phyloP scores from a whole-genome alignment of 345 rosid genomes.

The Viola odorata region DNA sequence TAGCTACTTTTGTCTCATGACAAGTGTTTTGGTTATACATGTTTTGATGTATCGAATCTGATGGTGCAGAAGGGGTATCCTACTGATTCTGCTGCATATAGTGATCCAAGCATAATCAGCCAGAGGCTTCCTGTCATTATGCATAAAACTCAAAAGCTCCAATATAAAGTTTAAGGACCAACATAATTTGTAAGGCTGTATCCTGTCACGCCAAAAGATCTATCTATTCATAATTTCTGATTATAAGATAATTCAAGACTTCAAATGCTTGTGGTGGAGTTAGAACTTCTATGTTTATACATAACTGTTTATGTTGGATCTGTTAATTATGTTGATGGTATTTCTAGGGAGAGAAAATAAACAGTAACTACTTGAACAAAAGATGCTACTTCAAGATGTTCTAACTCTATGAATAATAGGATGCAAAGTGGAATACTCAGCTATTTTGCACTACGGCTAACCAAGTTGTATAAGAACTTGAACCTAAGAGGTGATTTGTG shows the following conservation, averaged over 20 bases:
- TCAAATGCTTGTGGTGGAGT: too few relatives aligned
- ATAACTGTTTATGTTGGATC: constrained; percentile 5
- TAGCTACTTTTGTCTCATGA: not conserved
- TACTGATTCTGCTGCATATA: constrained; percentile 61
- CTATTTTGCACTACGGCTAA: not conserved
- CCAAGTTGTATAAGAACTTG: not conserved
- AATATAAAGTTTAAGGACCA: too few relatives aligned
- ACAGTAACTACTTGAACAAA: not conserved
- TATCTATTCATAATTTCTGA: constrained; percentile 14
- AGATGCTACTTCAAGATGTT: not conserved
- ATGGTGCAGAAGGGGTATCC: constrained; percentile 83
- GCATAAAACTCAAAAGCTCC: constrained; percentile 71
- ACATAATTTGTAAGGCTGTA: constrained; percentile 27
- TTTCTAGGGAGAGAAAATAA: constrained; percentile 3
- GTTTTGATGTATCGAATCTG: not conserved
- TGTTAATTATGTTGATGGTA: constrained; percentile 2
- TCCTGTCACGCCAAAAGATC: constrained; percentile 7
- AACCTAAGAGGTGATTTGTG: not conserved
- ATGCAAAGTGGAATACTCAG: not conserved
- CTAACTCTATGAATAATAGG: not conserved
- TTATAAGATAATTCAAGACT: not conserved
- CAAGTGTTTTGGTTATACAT: not conserved
- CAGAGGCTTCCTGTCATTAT: constrained; percentile 80
- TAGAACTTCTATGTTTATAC: not conserved
- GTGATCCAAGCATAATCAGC: constrained; percentile 80